Conservation (phyloP, 1,284 basidiomycete species). For the Schizophyllum amplum region DNA sequence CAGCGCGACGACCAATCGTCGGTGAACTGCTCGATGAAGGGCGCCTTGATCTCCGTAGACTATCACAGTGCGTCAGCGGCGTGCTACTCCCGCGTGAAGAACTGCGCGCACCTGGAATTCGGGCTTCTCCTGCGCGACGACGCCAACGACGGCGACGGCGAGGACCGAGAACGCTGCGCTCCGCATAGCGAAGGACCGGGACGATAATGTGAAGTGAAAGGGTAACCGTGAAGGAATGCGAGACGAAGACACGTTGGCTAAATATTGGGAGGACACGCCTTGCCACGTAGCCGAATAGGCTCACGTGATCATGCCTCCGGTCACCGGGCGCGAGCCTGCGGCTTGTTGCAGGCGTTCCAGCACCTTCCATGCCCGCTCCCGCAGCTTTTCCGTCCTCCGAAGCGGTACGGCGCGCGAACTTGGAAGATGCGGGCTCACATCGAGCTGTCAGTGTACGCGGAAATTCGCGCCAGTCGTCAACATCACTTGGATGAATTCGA, state of each 20-base stretch:
- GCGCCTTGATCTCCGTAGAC: slow-evolving; percentile 80
- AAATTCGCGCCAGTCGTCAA: too few species aligned
- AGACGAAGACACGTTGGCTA: background rate
- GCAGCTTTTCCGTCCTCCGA: background rate
- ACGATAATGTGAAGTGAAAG: background rate
- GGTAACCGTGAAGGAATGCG: background rate
- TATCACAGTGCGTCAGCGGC: slow-evolving; percentile 25
- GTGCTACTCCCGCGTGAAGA: slow-evolving; percentile 10
- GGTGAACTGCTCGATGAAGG: slow-evolving; percentile 97
- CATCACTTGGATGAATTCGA: too few species aligned
- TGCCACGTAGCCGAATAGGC: background rate
- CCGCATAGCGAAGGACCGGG: slow-evolving; percentile 77
- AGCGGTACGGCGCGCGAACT: background rate
- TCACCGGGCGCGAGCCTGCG: background rate
- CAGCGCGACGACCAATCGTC: slow-evolving; percentile 87
- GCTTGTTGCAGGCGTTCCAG: background rate
- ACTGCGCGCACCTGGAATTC: slow-evolving; percentile 51
- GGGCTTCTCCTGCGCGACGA: slow-evolving; percentile 51
- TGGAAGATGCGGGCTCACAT: background rate
- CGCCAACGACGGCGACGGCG: slow-evolving; percentile 55
- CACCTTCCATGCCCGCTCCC: background rate
- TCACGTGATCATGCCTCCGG: background rate
- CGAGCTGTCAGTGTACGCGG: too few species aligned
- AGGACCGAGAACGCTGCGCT: slow-evolving; percentile 74
- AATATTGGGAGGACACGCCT: background rate